Percentiles rank a stretch among this genome's conserved stretches.
Conservation (phyloP, 1,284 basidiomycete genomes). For the Malassezia sympodialis region DNA sequence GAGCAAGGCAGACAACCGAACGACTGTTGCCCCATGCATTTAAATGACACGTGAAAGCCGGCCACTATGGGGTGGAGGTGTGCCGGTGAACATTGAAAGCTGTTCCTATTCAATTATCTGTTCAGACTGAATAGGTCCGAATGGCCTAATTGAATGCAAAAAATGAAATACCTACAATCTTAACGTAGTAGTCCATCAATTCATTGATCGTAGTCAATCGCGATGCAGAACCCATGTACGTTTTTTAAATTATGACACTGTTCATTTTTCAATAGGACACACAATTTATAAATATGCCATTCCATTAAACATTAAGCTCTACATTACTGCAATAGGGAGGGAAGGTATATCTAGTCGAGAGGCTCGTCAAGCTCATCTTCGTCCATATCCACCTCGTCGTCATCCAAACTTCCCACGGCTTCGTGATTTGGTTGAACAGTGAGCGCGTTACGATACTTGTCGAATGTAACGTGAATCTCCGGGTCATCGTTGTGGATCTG, state of each 20-base stretch:
- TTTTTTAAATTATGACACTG: too few relatives aligned
- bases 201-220: too few relatives aligned
- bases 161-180: too few relatives aligned
- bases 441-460: conserved; percentile 71
- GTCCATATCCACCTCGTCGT: conserved; percentile 40
- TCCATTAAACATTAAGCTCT: not conserved
- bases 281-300: too few relatives aligned
- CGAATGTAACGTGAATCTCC: conserved; percentile 64
- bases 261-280: too few relatives aligned
- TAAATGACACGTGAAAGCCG: not conserved
- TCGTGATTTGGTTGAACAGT: conserved; percentile 74
- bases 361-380: conserved; percentile 41
- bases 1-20: not conserved
- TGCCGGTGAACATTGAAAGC: too few relatives aligned
- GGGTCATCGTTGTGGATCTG: conserved; percentile 69
- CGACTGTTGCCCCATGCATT: not conserved
- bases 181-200: too few relatives aligned
- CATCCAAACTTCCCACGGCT: conserved; percentile 17
- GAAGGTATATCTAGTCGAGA: conserved; percentile 5
- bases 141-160: too few relatives aligned
- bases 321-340: not conserved
- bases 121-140: too few relatives aligned
- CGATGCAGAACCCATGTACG: too few relatives aligned
- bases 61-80: not conserved
- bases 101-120: too few relatives aligned